Base-by-base conservation (phyloP, 2,329 filamentous ascomycete species). In the Cladobotryum protrusum region DNA sequence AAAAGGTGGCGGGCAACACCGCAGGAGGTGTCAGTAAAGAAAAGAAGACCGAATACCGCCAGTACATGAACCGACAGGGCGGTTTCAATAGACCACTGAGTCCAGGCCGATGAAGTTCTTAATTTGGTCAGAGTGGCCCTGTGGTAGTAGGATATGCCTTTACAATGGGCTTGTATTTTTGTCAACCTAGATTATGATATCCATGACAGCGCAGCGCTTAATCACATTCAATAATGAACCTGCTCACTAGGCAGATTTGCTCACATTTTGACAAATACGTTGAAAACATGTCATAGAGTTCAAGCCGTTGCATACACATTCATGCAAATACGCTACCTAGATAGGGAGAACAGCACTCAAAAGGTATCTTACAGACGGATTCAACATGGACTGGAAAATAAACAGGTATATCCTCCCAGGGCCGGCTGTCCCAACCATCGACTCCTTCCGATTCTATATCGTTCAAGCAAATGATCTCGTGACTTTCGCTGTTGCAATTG, bases 41-140 rank as follows among this genome's bases (percentile, higher is more conserved):
- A 72, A 96, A 96, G 82, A 91, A 89, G 81, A 87, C 85, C 13
- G 82, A 95, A 74, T 97, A 96, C 64, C 79, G 93, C 59, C 93
- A 99, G 78, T 99, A 99, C 69, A 99, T 99, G 83, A 93, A 93
- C 63, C 79, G 87, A 50, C 75, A 83, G 46, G 87, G 87, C 49
- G 87, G 87, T 5, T 93, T 93, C 73, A 93, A 92, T 65, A 72
- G 87, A 59, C 87, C 87, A 42, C 71, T 91, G 47, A 87, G 84
- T 66, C 82, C 82, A 17, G 65, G 67, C 17, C 60, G 73, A 45
- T 75, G 59, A 51, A 2, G n/a, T 33, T 15, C 14, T 13, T 43
- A 11, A 1, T 41, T 41, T 15, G n/a, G n/a, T 15, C 39, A 42
- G n/a, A 7, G 39, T 18, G 7, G 13, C 35, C 24, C 24, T 29